Evolutionary conservation across 768 basidiomycete species (phyloP).

Genomic region (Filobasidium wieringae): DNA sequence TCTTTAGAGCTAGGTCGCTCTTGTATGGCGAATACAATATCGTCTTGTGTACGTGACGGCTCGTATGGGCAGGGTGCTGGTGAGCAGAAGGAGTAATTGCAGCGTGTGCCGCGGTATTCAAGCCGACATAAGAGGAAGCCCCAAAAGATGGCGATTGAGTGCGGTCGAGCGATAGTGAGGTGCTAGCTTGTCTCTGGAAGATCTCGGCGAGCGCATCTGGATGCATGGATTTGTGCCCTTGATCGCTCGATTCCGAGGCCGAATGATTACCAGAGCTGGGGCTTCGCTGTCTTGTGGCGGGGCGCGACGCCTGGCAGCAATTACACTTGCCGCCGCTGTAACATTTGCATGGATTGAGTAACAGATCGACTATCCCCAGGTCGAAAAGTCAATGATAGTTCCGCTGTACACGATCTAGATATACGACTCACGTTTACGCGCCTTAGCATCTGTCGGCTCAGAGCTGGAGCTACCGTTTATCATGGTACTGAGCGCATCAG

Average conservation of each 20-base stretch:
- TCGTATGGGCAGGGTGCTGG: constrained; percentile 35
- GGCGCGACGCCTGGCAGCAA: constrained; percentile 35
- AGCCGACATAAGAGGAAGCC: not conserved
- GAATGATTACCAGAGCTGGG: not conserved
- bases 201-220: constrained; percentile 15
- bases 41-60: constrained; percentile 37
- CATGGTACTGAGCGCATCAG: constrained; percentile 25
- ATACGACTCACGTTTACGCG: constrained; percentile 17
- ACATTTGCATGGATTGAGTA: constrained; percentile 39
- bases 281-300: too few relatives aligned
- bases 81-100: constrained; percentile 6
- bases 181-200: constrained; percentile 14
- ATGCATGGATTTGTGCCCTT: not conserved
- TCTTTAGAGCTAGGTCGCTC: constrained; percentile 5
- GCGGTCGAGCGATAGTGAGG: not conserved
- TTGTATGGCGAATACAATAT: constrained; percentile 32
- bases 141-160: not conserved
- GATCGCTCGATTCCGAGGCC: not conserved
- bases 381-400: not conserved
- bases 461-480: not conserved
- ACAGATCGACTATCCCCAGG: constrained; percentile 13
- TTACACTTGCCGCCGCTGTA: constrained; percentile 33
- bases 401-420: not conserved
- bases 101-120: not conserved
- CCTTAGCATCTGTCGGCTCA: not conserved